Evolutionary conservation across 148 eudicot genomes (phyloP).

Genomic region (Polygonum maritimum): DNA sequence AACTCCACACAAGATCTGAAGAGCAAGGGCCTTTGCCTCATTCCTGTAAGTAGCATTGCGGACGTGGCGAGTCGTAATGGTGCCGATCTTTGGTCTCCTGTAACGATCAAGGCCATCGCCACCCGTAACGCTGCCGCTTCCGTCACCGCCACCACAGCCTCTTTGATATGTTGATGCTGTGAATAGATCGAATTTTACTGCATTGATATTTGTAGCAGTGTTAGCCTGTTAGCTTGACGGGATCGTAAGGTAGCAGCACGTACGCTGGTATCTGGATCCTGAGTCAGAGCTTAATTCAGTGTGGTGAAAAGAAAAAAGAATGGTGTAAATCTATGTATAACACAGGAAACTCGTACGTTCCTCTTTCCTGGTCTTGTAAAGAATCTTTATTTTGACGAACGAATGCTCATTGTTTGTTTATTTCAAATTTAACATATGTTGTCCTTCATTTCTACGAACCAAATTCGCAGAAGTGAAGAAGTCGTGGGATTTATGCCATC

Average conservation of each 20-base stretch:
- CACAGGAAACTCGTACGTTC: constrained; percentile 1
- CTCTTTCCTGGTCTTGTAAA: neutral
- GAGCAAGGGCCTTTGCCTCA: constrained; percentile 27
- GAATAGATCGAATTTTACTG: neutral
- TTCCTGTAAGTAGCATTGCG: constrained; percentile 21
- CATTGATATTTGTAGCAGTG: constrained; percentile 2
- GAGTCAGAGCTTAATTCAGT: neutral
- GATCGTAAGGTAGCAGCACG: neutral
- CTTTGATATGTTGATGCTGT: neutral
- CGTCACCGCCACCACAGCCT: neutral
- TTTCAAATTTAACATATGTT: neutral
- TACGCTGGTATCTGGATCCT: constrained; percentile 8
- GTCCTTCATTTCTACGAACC: too few relatives aligned
- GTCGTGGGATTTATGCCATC: too few relatives aligned
- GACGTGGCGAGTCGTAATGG: constrained; percentile 18
- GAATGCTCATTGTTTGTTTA: neutral
- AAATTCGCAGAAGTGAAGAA: too few relatives aligned
- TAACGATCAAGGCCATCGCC: neutral
- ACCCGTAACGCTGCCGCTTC: neutral
- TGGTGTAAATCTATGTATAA: constrained; percentile 8
- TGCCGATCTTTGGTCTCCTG: constrained; percentile 33
- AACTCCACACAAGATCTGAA: constrained; percentile 17
- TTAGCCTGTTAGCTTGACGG: constrained; percentile 1
- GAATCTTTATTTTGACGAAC: neutral
- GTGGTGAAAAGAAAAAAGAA: neutral